Conservation (phyloP, 179 eudicot species). For the Spergularia azorica region DNA sequence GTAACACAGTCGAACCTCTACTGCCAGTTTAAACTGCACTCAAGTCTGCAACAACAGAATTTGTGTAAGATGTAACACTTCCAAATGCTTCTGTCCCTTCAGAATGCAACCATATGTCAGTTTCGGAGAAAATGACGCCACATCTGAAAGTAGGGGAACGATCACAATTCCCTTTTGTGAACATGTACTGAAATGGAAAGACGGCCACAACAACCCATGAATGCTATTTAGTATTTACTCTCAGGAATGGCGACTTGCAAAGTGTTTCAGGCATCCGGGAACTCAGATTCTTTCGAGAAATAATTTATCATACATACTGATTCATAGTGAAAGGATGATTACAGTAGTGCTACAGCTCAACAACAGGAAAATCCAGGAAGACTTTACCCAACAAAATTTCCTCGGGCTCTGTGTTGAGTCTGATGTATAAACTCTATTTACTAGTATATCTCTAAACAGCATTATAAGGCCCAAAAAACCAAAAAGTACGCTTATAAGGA, state of each 20-base stretch:
- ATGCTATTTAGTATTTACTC: background rate
- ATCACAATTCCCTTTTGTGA: no score
- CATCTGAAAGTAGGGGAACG: no score
- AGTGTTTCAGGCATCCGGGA: background rate
- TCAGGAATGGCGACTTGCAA: background rate
- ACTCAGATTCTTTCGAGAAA: background rate
- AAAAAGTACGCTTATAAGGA: constrained; percentile 59
- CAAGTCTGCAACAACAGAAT: background rate
- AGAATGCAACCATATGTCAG: no score
- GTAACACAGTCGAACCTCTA: background rate
- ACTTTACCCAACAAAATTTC: constrained; percentile 66
- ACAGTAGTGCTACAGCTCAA: constrained; percentile 53
- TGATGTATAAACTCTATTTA: constrained; percentile 44
- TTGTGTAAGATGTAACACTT: no score
- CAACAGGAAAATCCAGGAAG: constrained; percentile 69
- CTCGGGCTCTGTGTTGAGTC: constrained; percentile 39
- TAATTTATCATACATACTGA: background rate
- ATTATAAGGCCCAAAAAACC: constrained; percentile 53
- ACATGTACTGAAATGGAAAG: no score
- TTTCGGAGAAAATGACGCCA: no score
- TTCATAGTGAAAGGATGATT: constrained; percentile 62
- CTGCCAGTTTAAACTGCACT: background rate
- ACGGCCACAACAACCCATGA: background rate
- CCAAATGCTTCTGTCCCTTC: no score
- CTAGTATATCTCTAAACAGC: constrained; percentile 43